A percentile compares a stretch with the other conserved stretches of the same genome.
These are phyloP conservation scores for Cordyceps cateniannulata DNA, from an alignment of 2,329 filamentous ascomycete genomes.

Conservation along the genomic window DNA sequence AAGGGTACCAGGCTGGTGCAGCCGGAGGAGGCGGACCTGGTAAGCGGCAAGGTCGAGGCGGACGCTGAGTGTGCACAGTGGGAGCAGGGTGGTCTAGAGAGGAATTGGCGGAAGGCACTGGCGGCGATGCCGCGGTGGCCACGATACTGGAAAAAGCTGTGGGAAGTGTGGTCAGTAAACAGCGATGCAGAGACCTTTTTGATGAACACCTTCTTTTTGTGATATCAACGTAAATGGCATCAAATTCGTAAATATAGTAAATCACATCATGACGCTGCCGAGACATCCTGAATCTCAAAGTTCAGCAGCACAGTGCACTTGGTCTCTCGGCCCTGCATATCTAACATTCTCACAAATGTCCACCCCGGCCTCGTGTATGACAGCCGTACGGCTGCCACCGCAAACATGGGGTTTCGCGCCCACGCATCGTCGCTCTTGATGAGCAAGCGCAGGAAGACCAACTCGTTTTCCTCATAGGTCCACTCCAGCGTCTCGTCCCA, in stretches of 20 bases:
- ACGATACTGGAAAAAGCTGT: slow-evolving; percentile 35
- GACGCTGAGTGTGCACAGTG: slow-evolving; percentile 45
- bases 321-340: slow-evolving; percentile 58
- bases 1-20: slow-evolving; percentile 53
- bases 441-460: slow-evolving; percentile 57
- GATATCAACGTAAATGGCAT: neutral
- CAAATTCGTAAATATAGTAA: neutral
- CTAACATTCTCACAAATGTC: slow-evolving; percentile 59
- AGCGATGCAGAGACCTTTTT: neutral
- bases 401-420: slow-evolving; percentile 53
- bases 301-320: slow-evolving; percentile 54
- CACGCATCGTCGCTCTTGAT: slow-evolving; percentile 63
- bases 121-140: too few species aligned
- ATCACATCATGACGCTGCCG: neutral
- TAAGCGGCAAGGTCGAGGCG: slow-evolving; percentile 58
- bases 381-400: slow-evolving; percentile 54
- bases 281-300: slow-evolving; percentile 47
- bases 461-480: slow-evolving; percentile 61
- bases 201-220: neutral
- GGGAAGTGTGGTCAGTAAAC: slow-evolving; percentile 21
- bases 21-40: slow-evolving; percentile 53
- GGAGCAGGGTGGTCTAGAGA: slow-evolving; percentile 40
- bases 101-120: slow-evolving; percentile 33
- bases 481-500: slow-evolving; percentile 63
- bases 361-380: slow-evolving; percentile 51